Evolutionary conservation across 2,329 filamentous ascomycete species (phyloP), one percentile per base, ranked within the genome.

Genomic region (Penicillium sp.): DNA sequence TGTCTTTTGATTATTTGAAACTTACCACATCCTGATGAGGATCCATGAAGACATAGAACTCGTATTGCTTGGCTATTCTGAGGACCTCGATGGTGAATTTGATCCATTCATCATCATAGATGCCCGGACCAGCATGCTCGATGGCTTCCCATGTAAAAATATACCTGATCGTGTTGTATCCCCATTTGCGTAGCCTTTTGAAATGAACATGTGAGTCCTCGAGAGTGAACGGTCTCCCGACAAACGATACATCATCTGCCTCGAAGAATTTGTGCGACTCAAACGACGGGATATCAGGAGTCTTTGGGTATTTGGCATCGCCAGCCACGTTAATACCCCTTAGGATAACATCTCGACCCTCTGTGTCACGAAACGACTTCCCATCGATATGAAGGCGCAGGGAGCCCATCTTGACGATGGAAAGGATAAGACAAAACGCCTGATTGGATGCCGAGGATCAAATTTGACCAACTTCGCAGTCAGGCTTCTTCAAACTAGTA

Each of bases 141-240:
- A 99, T 90, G n/a, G 95, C 93, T 76, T 99, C 95, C 95, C 95
- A 99, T 0, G 95, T 98, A 72, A 98, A 99, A 65, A 99, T 82
- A 75, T 99, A 99, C 70, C 95, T 86, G 64, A 99, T 93, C 0
- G 91, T 93, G 75, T 98, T 99, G 82, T 96, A 99, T 14, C 95
- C 95, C 81, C 89, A 96, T 68, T 89, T 88, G 68, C 89, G 90
- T 63, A 99, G 77, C 44, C 93, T 85, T 13, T 90, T 84, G 74
- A 99, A 97, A 73, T 99, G 95, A 16, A 84, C 81, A 67, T 91
- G 88, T 1, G 95, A 91, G 64, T 97, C 91, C 49, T 90, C 86
- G 48, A 90, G 82, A 3, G 88, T 80, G 66, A 99, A 99, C 0
- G 95, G 95, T 2, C 93, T 85, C 58, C 87, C 84, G 64, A 93